phyloP scores from a whole-genome alignment of 345 rosid genomes.

The Fremontodendron californicum region DNA sequence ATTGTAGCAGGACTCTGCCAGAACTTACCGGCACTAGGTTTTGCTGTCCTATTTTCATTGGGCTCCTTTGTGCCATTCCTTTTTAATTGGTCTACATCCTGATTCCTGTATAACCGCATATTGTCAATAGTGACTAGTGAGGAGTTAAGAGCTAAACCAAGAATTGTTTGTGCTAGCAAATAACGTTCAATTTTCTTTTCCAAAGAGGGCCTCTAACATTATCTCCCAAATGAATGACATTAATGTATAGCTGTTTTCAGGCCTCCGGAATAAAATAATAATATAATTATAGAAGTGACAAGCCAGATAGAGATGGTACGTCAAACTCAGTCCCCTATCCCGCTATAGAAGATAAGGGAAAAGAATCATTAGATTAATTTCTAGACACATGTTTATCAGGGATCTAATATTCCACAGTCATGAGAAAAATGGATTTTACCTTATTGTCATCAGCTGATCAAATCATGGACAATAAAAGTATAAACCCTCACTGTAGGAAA shows the following conservation, averaged over 20 bases:
- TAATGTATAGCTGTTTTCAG: not conserved
- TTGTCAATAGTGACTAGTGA: not conserved
- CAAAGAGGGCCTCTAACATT: not conserved
- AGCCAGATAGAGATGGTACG: not conserved
- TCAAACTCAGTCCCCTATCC: not conserved
- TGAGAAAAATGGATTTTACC: not conserved
- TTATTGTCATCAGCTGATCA: not conserved
- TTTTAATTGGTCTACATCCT: not conserved
- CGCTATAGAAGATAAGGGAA: not conserved
- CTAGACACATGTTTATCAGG: not conserved
- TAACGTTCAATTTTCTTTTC: not conserved
- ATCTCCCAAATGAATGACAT: not conserved
- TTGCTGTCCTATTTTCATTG: not conserved
- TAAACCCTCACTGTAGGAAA: no score
- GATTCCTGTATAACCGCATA: not conserved
- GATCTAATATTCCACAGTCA: not conserved
- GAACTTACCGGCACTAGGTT: not conserved
- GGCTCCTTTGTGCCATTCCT: not conserved
- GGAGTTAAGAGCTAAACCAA: not conserved
- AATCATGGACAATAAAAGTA: not conserved
- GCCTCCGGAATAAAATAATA: not conserved
- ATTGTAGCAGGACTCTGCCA: not conserved
- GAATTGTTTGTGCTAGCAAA: not conserved
- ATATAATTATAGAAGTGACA: not conserved
- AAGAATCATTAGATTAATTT: not conserved